Evolutionary conservation across 345 rosid genomes (phyloP), one percentile per base, ranked within the genome.

Genomic region (Sonneratia alba): DNA sequence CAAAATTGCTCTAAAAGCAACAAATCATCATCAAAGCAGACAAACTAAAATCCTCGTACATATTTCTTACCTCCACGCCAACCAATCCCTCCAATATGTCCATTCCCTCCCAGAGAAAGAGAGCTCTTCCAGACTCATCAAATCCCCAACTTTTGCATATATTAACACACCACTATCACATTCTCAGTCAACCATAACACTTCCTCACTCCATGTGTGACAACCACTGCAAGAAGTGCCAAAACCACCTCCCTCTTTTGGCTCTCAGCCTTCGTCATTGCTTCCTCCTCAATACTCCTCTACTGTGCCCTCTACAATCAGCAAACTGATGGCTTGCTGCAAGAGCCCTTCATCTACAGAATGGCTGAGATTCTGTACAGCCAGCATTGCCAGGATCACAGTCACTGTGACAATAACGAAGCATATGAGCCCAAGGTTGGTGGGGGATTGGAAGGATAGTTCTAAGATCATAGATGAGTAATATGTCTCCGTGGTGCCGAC

Each of bases 51-150:
- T 4, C 36, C 34, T 37, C 32, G 32, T 73, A 69, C 76, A 70
- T 74, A 67, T 80, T 79, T 15, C 88, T 84, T 81, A 32, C 85
- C 81, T 78, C 83, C 81, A 84, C 79, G 85, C 59, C 76, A 82
- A 72, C 68, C 81, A 67, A 67, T 36, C 53, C 18, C 53, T 14
- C 15, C 15, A 27, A 27, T 27, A 27, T 48, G 53, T 16, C 53
- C 53, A 48, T 48, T 12, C 53, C 53, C 18, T 48, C 53, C 53
- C 18, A 7, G 1, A 27, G 32, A 27, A 27, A 27, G 32, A 27
- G 32, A 27, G 32, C 32, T 27, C 32, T 27, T 27, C 32, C 32
- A 27, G 32, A 27, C 32, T 27, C 32, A 27, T 27, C 32, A 27
- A 27, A 27, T 19, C 9, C 53, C 19, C 7, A 63, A 34, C 14